Evolutionary conservation across 768 basidiomycete genomes (phyloP), one percentile per base, ranked within the genome.

Genomic region (Russula earlei): DNA sequence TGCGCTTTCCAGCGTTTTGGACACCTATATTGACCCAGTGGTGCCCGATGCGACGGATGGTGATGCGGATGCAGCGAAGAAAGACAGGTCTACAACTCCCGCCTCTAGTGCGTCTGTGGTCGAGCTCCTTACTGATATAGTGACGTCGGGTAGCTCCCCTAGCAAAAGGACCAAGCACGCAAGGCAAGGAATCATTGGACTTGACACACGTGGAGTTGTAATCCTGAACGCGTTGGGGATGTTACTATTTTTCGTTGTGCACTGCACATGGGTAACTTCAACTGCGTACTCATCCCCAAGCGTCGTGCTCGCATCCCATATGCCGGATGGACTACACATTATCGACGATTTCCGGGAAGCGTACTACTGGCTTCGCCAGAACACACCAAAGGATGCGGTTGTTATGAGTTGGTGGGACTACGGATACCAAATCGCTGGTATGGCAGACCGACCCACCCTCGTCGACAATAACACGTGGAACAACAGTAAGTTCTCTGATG

Each of bases 371-470:
- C 70, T 99, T 46, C 78, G 96, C 50, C 87, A 94, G 72, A 99
- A 98, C 72, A 99, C 96, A 2, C 78, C 86, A 5, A 76, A 92
- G 69, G 85, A 90, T 58, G 84, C 92, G 5, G 94, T 98, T 31
- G 85, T 98, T 24, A 94, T 95, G 92, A 91, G 87, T 58, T 99
- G 96, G 96, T 98, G 96, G 96, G 96, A 98, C 73, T 99, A 98
- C 63, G 96, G 95, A 27, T 98, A 99, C 68, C 95, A 98, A 71
- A 97, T 98, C 66, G 96, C 96, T 38, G 96, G 96, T 38, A 96
- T 98, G 90, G 94, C 96, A 22, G 93, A 98, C 72, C 76, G 95
- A 43, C 85, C 92, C 14, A 98, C 95, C 1, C 72, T 98, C 62
- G 95, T 98, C 19, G 95, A 99, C 71, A 98, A 99, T 73, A 97